A percentile compares a stretch with the other conserved stretches of the same genome.
These are phyloP conservation scores for Coemansia sp. DNA, from an alignment of 192 early-diverging fungal species.

Conservation along the genomic window DNA sequence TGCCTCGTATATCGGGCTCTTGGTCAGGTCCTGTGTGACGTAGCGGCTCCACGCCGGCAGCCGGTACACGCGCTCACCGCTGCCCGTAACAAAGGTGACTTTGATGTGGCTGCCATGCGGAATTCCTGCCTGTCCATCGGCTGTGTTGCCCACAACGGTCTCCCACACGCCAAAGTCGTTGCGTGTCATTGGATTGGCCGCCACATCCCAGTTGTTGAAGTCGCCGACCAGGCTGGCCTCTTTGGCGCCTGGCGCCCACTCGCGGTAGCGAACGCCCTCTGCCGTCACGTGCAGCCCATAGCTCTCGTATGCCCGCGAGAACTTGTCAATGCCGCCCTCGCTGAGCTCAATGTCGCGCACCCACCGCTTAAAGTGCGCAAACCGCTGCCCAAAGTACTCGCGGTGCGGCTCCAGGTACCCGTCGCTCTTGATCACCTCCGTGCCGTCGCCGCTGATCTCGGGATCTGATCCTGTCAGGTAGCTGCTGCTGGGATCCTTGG, in stretches of 20 bases:
- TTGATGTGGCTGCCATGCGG: conserved; percentile 88
- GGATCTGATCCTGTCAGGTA: conserved; percentile 27
- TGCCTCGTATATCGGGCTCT: conserved; percentile 83
- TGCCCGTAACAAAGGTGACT: conserved; percentile 73
- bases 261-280: conserved; percentile 79
- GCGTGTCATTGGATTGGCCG: conserved; percentile 72
- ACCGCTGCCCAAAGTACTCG: conserved; percentile 59
- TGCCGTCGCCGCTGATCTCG: conserved; percentile 58
- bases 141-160: conserved; percentile 64
- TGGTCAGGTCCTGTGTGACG: conserved; percentile 80
- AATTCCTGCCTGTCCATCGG: conserved; percentile 67
- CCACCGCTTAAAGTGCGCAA: conserved; percentile 67
- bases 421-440: conserved; percentile 70
- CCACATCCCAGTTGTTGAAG: conserved; percentile 89
- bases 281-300: conserved; percentile 77
- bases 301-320: conserved; percentile 75
- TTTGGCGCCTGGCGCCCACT: conserved; percentile 89
- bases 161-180: conserved; percentile 84
- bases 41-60: conserved; percentile 86
- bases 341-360: conserved; percentile 62
- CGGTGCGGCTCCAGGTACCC: conserved; percentile 77
- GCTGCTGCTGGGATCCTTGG: conserved; percentile 20
- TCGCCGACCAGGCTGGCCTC: conserved; percentile 85
- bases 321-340: conserved; percentile 83
- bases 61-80: conserved; percentile 79